Evolutionary conservation across 805 yeast species (phyloP), one percentile per base, ranked within the genome.

Genomic region (Ascoidea rubescens): DNA sequence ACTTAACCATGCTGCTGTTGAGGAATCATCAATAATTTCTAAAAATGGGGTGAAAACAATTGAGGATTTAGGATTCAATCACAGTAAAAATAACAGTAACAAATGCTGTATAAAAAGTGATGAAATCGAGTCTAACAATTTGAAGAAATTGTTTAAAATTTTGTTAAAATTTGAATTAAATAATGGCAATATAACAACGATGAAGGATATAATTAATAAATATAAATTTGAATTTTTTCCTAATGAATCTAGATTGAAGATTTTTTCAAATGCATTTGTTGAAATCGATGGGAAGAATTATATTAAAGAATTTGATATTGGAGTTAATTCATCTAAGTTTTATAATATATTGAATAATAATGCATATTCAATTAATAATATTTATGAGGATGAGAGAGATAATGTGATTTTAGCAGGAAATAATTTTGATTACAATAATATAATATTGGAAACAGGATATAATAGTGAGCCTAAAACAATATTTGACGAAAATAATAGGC

Each of bases 151-250:
- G 45, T 80, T 74, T 59, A 77, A 77, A 51, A 69, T 73, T 48
- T 86, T 84, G 66, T 74, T 86, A 49, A 70, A 74, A 50, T 83
- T 82, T 62, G 95, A 90, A 56, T 71, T 84, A 1, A 75, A 74
- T 51, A 81, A 77, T 61, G 87, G 91, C 43, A 89, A 84, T 57
- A 65, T 86, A 28, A 75, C 77, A 48, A 83, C 86, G 12, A 80
- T 89, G 5, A 69, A 74, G 49, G 73, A 78, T 50, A 72, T 91
- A 48, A 89, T 86, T 56, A 72, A 71, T 52, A 75, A 95, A 55
- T 89, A 75, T 64, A 68, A 73, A 37, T 10, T 37, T 8, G 81
- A 78, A 55, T 66, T 74, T 43, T 89, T 87, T 64, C 86, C 90
- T 0, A 75, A 78, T 5, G 82, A 77, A n/a, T 59, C 64, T 16